phyloP scores from a whole-genome alignment of 306 rosid species.

The Adenanthera pavonina region DNA sequence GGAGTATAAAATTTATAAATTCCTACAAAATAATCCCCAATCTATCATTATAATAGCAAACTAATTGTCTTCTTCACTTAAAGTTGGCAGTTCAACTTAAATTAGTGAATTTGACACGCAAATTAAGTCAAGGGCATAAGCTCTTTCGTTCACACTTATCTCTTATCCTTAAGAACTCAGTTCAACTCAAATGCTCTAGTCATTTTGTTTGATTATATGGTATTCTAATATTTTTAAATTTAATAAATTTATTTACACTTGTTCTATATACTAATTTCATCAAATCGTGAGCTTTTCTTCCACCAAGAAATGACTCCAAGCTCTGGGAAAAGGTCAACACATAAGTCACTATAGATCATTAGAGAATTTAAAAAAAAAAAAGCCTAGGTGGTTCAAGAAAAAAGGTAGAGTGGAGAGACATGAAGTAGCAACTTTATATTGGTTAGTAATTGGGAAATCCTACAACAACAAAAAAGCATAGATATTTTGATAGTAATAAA shows the following conservation, averaged over 20 bases:
- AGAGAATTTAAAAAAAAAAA: too few relatives aligned
- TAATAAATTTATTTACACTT: background rate
- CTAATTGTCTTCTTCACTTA: background rate
- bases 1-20: slow-evolving; percentile 65
- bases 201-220: background rate
- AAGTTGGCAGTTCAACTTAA: background rate
- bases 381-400: too few relatives aligned
- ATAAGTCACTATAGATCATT: slow-evolving; percentile 35
- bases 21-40: slow-evolving; percentile 51
- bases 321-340: slow-evolving; percentile 46
- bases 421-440: too few relatives aligned
- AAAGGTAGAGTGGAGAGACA: too few relatives aligned
- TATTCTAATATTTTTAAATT: background rate
- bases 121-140: background rate
- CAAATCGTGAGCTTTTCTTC: slow-evolving; percentile 71
- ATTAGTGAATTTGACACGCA: background rate
- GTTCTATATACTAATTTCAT: background rate
- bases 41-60: slow-evolving; percentile 19
- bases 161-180: background rate
- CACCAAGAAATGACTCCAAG: slow-evolving; percentile 63
- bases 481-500: too few relatives aligned
- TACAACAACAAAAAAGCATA: too few relatives aligned
- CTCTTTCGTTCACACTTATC: background rate
- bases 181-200: background rate
- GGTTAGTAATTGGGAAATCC: too few relatives aligned